Evolutionary conservation across 441 rosid species (phyloP), one percentile per base, ranked within the genome.

Genomic region (Pelargonium exstipulatum): DNA sequence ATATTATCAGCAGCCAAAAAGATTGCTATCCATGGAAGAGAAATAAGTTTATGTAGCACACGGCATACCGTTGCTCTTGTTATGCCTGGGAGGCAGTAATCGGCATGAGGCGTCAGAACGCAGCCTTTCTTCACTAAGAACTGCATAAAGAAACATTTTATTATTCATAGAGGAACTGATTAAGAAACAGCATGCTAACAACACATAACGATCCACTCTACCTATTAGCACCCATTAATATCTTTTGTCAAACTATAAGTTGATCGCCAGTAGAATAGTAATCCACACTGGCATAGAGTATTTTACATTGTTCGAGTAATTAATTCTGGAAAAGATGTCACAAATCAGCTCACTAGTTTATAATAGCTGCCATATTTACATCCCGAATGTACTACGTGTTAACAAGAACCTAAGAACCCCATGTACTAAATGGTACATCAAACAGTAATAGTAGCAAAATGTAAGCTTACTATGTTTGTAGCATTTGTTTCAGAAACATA

Each of bases 51-150:
- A 62, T 9, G 62, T 22, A 68, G 49, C 95, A 84, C 6, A 51
- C 94, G 65, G 49, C 95, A 83, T 51, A 51, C 97, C 55, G 94
- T 85, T 65, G 92, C 89, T 82, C 92, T 81, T 40, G 96, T 92
- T 74, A 90, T 87, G 46, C 98, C 96, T 42, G 98, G 96, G 70
- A 90, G 98, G 81, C 98, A 92, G 79, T 84, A 90, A 83, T 92
- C 96, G 61, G 97, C 94, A 64, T 89, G 94, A 64, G 98, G 97
- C n/a, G 94, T 90, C 71, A 82, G 76, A 72, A 92, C 96, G 45
- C 84, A 79, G 16, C 94, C 90, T 81, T 88, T 92, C 86, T 92
- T 92, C 69, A 92, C 94, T 81, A 90, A 65, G 64, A 92, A 90
- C 96, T 92, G 86, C 74, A 74, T 42, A 18, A 48, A n/a, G 1